These are phyloP conservation scores for Lophium mytilinum DNA, from an alignment of 495 filamentous ascomycete species.

Conservation along the genomic window DNA sequence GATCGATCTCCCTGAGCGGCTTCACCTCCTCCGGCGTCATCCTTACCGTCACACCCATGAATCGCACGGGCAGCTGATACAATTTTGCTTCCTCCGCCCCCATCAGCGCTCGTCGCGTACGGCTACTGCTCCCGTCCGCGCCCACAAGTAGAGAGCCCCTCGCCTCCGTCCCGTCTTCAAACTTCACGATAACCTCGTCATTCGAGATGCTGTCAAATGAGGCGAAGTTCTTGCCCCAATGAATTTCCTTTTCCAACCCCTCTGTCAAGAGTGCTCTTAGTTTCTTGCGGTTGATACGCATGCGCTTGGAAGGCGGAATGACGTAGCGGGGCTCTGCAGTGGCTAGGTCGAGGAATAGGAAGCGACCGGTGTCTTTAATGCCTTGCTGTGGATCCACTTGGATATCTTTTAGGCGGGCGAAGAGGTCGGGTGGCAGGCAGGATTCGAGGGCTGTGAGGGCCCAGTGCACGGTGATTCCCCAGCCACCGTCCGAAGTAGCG, in stretches of 20 bases:
- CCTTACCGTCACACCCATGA: slow-evolving; percentile 11
- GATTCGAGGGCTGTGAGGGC: slow-evolving; percentile 1
- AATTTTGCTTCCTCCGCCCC: neutral
- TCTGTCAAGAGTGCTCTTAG: slow-evolving; percentile 1
- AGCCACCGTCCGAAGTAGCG: neutral
- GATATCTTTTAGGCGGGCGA: neutral
- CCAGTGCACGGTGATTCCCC: slow-evolving; percentile 12
- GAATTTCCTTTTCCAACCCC: neutral
- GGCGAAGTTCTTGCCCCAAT: neutral
- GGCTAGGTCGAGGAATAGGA: slow-evolving; percentile 7
- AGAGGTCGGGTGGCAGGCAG: slow-evolving; percentile 2
- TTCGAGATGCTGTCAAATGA: neutral
- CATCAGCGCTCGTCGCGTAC: neutral
- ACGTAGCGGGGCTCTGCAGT: slow-evolving; percentile 8
- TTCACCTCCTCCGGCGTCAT: neutral
- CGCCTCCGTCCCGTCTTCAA: slow-evolving; percentile 4
- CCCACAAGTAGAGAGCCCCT: slow-evolving; percentile 4
- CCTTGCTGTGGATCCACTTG: slow-evolving; percentile 11
- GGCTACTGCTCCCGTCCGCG: neutral
- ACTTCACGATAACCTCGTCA: neutral
- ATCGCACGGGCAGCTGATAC: slow-evolving; percentile 1
- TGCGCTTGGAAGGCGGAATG: slow-evolving; percentile 1
- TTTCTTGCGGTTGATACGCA: slow-evolving; percentile 2
- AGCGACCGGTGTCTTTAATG: slow-evolving; percentile 3
- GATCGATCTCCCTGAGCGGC: slow-evolving; percentile 8